Evolutionary conservation across 305 asterid genomes (phyloP).

Genomic region (Vinca major): DNA sequence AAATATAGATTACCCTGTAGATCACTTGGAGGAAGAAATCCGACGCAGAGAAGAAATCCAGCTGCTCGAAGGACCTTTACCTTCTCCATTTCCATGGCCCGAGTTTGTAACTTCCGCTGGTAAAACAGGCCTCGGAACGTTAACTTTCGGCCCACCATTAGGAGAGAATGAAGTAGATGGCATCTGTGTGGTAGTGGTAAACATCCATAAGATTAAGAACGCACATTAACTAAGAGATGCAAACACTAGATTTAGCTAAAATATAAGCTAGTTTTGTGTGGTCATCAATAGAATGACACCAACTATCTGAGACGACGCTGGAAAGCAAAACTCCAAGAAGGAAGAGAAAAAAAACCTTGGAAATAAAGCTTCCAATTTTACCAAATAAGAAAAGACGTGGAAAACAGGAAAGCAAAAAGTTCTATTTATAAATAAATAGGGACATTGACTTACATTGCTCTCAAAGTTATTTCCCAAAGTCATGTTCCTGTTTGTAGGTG

Average conservation of each 20-base stretch:
- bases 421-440: too few species aligned
- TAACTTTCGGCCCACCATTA: constrained; percentile 48
- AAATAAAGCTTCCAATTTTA: neutral
- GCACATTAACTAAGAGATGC: neutral
- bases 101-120: constrained; percentile 53
- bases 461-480: constrained; percentile 51
- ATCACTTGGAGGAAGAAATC: constrained; percentile 77
- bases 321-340: neutral
- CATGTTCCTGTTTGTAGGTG: constrained; percentile 52
- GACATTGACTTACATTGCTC: constrained; percentile 46
- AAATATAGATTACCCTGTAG: constrained; percentile 15
- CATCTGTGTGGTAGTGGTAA: constrained; percentile 35
- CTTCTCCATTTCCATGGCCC: constrained; percentile 48
- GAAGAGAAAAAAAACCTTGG: neutral
- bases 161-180: constrained; percentile 67
- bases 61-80: constrained; percentile 69
- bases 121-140: constrained; percentile 38
- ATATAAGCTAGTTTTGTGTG: neutral
- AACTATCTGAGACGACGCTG: neutral
- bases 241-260: neutral
- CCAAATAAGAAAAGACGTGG: neutral
- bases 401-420: neutral
- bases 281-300: too few species aligned
- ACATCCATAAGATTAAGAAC: constrained; percentile 33
- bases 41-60: constrained; percentile 88